Evolutionary conservation across 192 early-diverging fungal genomes (phyloP).

Genomic region (Anaeromyces robustus): DNA sequence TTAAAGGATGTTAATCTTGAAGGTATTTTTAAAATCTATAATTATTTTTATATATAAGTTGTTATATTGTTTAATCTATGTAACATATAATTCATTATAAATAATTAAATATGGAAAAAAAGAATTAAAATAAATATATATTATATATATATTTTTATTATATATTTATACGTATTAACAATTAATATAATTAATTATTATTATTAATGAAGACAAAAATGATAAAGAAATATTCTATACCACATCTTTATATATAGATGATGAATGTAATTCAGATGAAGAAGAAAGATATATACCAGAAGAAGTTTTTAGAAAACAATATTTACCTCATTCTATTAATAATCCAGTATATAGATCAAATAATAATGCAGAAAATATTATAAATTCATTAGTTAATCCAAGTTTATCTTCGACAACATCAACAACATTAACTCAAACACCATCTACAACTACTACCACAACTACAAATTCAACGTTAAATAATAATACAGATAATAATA

Average conservation of each 20-base stretch:
- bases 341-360: not conserved
- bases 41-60: too few relatives aligned
- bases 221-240: not conserved
- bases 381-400: not conserved
- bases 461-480: not conserved
- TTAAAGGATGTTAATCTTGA: not conserved
- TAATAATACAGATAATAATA: too few relatives aligned
- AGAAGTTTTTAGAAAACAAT: not conserved
- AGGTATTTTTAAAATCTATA: too few relatives aligned
- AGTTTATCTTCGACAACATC: not conserved
- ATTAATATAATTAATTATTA: too few relatives aligned
- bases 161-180: too few relatives aligned
- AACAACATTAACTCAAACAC: too few relatives aligned
- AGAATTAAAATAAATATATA: too few relatives aligned
- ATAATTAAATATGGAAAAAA: too few relatives aligned
- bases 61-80: too few relatives aligned
- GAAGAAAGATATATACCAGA: not conserved
- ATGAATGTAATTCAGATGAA: not conserved
- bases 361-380: not conserved
- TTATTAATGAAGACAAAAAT: not conserved
- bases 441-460: not conserved
- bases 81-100: too few relatives aligned
- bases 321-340: not conserved
- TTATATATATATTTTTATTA: too few relatives aligned
- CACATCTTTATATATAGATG: not conserved